phyloP scores from a whole-genome alignment of 805 yeast genomes.

The Candida coleopterorum region DNA sequence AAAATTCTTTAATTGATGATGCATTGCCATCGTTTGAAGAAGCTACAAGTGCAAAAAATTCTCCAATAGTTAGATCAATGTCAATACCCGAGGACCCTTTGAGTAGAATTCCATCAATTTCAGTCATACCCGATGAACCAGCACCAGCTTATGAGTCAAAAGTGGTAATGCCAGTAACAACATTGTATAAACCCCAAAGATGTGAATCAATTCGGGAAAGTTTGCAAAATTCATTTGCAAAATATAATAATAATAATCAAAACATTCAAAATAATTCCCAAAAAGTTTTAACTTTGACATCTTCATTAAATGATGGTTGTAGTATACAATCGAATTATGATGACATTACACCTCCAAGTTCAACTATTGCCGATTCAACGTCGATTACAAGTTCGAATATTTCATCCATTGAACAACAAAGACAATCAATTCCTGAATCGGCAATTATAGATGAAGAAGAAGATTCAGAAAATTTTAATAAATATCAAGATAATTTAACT shows the following conservation, averaged over 20 bases:
- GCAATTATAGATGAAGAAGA: background rate
- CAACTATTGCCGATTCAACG: conserved; percentile 1
- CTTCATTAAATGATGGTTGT: conserved; percentile 3
- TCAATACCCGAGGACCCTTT: conserved; percentile 36
- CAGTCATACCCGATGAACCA: conserved; percentile 19
- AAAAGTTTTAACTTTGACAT: background rate
- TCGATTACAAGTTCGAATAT: conserved; percentile 3
- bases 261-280: background rate
- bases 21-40: conserved; percentile 62
- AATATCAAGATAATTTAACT: conserved; percentile 1
- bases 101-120: conserved; percentile 29
- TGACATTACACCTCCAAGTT: background rate
- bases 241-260: background rate
- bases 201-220: conserved; percentile 4
- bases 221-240: conserved; percentile 8
- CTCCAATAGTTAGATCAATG: conserved; percentile 33
- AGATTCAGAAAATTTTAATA: conserved; percentile 3
- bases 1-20: conserved; percentile 12
- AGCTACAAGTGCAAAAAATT: conserved; percentile 48
- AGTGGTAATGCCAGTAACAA: background rate
- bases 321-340: conserved; percentile 1
- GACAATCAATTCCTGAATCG: background rate
- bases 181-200: background rate
- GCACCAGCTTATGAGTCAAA: conserved; percentile 28
- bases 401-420: background rate